Evolutionary conservation across 257 asterid species (phyloP).

Genomic region (Penstemon eatonii): DNA sequence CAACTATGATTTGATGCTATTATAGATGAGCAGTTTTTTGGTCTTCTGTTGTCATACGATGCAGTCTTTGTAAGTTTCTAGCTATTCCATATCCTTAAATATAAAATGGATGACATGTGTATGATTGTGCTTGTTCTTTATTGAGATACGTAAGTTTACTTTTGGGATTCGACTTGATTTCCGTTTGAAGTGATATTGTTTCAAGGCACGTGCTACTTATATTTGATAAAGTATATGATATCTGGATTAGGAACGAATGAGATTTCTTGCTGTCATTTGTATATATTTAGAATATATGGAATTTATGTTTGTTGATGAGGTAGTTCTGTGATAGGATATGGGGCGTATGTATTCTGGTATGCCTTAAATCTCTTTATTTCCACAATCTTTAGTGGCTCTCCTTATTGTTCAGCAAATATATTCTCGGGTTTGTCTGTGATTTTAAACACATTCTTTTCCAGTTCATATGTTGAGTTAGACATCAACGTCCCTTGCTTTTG

Average conservation of each 20-base stretch:
- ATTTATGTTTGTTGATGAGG: constrained; percentile 17
- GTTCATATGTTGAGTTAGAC: no score
- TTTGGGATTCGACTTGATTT: constrained; percentile 9
- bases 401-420: no score
- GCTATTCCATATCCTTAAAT: constrained; percentile 5
- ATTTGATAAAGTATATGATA: constrained; percentile 1
- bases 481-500: no score
- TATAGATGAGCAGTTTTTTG: background rate
- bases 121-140: background rate
- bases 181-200: constrained; percentile 8
- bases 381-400: no score
- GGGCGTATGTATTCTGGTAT: background rate
- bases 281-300: background rate
- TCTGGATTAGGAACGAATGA: constrained; percentile 13
- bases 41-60: background rate
- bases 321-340: constrained; percentile 14
- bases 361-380: background rate
- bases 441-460: no score
- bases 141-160: background rate
- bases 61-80: background rate
- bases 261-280: background rate
- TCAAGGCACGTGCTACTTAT: constrained; percentile 7
- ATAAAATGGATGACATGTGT: background rate
- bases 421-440: no score
- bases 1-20: background rate